phyloP scores from a whole-genome alignment of 2,329 filamentous ascomycete species.

The Sclerotinia trifoliorum region DNA sequence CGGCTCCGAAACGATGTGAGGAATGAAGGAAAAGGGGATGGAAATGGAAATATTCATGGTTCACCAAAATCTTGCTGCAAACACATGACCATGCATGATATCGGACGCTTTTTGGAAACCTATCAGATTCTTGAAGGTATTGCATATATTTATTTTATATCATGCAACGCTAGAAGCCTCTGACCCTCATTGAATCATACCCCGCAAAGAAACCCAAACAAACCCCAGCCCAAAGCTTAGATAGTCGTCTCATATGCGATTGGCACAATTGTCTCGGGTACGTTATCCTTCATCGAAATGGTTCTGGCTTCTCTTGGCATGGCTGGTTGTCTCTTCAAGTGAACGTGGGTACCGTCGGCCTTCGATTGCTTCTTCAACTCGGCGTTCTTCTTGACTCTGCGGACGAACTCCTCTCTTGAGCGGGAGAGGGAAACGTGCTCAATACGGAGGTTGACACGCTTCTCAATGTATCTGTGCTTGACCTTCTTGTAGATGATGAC shows the following conservation, averaged over 20 bases:
- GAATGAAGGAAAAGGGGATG: neutral
- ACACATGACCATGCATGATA: conserved; percentile 10
- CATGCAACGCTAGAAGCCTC: conserved; percentile 39
- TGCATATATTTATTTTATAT: conserved; percentile 38
- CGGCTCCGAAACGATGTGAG: conserved; percentile 26
- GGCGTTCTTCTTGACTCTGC: conserved; percentile 95
- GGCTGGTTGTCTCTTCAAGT: conserved; percentile 87
- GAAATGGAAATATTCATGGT: neutral
- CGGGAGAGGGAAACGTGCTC: conserved; percentile 95
- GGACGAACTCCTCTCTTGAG: conserved; percentile 94
- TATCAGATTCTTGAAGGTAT: conserved; percentile 37
- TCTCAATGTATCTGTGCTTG: conserved; percentile 99
- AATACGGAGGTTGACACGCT: conserved; percentile 98
- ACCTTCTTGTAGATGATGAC: conserved; percentile 99
- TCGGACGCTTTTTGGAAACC: conserved; percentile 8
- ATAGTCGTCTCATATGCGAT: conserved; percentile 98
- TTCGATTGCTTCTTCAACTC: conserved; percentile 90
- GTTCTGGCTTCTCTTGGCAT: conserved; percentile 78
- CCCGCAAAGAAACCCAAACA: conserved; percentile 40
- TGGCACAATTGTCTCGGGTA: conserved; percentile 86
- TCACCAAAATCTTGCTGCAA: conserved; percentile 11
- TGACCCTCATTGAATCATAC: conserved; percentile 34
- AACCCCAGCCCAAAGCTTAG: conserved; percentile 51
- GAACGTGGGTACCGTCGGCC: conserved; percentile 78
- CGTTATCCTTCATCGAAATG: conserved; percentile 76